Evolutionary conservation across 1,139 yeast genomes (phyloP).

Genomic region (Hansenula sp.): DNA sequence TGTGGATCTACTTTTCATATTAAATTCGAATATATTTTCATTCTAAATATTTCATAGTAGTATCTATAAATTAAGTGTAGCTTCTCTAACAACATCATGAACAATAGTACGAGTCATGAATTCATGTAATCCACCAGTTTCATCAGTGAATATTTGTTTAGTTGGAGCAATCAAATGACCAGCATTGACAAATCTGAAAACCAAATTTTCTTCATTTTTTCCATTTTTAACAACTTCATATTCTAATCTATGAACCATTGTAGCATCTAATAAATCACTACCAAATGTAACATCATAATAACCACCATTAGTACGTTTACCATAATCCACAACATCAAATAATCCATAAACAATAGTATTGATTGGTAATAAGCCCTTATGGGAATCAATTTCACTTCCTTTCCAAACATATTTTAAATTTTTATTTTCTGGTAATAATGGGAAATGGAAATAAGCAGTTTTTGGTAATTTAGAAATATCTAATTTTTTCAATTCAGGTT

Average conservation of each 20-base stretch:
- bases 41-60: too few species aligned
- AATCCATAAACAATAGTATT: conserved; percentile 17
- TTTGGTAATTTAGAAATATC: conserved; percentile 7
- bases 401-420: conserved; percentile 15
- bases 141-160: conserved; percentile 9
- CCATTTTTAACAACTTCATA: conserved; percentile 11
- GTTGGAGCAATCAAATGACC: conserved; percentile 4
- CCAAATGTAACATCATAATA: conserved; percentile 59
- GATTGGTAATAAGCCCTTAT: conserved; percentile 6
- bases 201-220: conserved; percentile 8
- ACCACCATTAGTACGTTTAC: conserved; percentile 40
- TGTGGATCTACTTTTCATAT: too few species aligned
- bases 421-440: conserved; percentile 11
- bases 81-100: conserved; percentile 14
- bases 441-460: conserved; percentile 4
- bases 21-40: too few species aligned
- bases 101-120: conserved; percentile 23
- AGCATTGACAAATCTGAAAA: conserved; percentile 17
- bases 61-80: neutral
- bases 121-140: conserved; percentile 19
- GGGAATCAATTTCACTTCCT: conserved; percentile 8
- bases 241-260: conserved; percentile 26
- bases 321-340: conserved; percentile 14
- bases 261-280: conserved; percentile 51
- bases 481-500: conserved; percentile 12